Conservation (phyloP, 148 eudicot genomes). For the Drosera capensis region DNA sequence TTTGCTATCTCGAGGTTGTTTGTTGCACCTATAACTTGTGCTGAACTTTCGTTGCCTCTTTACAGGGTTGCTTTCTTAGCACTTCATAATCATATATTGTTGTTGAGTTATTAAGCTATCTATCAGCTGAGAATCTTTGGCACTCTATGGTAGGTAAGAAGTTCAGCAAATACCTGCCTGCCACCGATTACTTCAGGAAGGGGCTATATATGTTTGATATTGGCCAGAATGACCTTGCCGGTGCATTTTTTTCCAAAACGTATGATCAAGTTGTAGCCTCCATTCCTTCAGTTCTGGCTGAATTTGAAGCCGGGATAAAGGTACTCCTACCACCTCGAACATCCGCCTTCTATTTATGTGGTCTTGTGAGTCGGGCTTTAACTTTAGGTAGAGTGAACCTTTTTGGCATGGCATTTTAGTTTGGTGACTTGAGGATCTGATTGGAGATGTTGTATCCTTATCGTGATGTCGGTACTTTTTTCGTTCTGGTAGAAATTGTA, state of each 20-base stretch:
- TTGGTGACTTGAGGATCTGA: no score
- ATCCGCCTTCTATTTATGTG: no score
- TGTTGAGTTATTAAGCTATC: not conserved
- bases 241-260: slow-evolving; percentile 71
- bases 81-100: not conserved
- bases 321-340: slow-evolving; percentile 22
- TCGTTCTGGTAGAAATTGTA: slow-evolving; percentile 44
- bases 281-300: slow-evolving; percentile 54
- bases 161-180: slow-evolving; percentile 53
- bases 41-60: not conserved
- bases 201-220: slow-evolving; percentile 89
- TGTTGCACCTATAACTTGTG: not conserved
- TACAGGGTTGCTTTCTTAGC: not conserved
- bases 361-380: no score
- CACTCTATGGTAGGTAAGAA: slow-evolving; percentile 36
- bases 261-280: slow-evolving; percentile 72
- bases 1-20: slow-evolving; percentile 36
- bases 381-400: no score
- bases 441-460: no score
- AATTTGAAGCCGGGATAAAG: slow-evolving; percentile 67
- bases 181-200: slow-evolving; percentile 46
- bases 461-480: no score
- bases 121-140: not conserved
- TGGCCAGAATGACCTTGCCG: slow-evolving; percentile 90
- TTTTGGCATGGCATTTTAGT: no score